Conservation (phyloP, 805 yeast genomes). For the Barnettozyma californica region DNA sequence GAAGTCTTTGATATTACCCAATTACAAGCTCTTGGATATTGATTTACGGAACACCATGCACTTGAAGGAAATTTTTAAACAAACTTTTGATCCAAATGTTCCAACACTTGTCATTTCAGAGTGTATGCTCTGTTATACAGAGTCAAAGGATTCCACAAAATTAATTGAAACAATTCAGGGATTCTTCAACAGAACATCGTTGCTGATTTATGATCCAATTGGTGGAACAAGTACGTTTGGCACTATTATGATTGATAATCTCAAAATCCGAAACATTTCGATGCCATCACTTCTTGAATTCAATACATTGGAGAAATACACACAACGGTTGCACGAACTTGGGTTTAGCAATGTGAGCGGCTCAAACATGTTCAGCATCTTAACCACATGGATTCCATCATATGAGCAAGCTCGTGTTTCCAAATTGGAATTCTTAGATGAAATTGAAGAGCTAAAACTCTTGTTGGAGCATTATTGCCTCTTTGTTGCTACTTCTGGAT, state of each 20-base stretch:
- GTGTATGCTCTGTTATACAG: conserved; percentile 51
- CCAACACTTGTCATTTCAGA: conserved; percentile 55
- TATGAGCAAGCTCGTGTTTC: conserved; percentile 38
- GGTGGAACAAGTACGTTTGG: conserved; percentile 51
- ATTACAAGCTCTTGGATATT: conserved; percentile 26
- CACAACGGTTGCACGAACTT: conserved; percentile 13
- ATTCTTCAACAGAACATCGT: conserved; percentile 18
- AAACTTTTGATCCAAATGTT: conserved; percentile 11
- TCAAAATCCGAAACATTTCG: conserved; percentile 39
- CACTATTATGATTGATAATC: conserved; percentile 46
- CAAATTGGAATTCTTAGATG: conserved; percentile 49
- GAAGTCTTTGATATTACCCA: conserved; percentile 23
- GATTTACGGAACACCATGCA: conserved; percentile 30
- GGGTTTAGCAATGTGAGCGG: conserved; percentile 13
- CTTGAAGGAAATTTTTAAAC: conserved; percentile 25
- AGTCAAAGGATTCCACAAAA: conserved; percentile 35
- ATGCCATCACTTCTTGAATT: conserved; percentile 34
- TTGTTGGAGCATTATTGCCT: conserved; percentile 51
- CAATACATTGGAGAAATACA: conserved; percentile 31
- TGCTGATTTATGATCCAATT: conserved; percentile 54
- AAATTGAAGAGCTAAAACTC: conserved; percentile 49
- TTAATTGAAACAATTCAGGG: conserved; percentile 32
- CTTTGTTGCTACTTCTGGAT: conserved; percentile 24
- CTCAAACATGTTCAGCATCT: conserved; percentile 31
- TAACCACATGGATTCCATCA: conserved; percentile 27